Evolutionary conservation across 148 eudicot species (phyloP).

Genomic region (Rheum nobile): DNA sequence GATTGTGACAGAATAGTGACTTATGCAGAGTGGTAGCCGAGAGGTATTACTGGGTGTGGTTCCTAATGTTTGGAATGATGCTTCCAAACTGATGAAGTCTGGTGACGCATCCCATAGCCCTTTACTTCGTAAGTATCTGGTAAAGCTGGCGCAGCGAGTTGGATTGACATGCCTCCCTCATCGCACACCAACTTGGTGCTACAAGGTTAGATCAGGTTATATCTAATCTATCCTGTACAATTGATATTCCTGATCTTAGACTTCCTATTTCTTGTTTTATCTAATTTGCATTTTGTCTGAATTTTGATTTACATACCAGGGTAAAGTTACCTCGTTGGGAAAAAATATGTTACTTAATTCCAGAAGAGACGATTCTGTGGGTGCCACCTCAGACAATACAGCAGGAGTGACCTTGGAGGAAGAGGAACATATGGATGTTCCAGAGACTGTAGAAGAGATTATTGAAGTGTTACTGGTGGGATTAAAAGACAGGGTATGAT

Average conservation of each 20-base stretch:
- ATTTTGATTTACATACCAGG: conserved; percentile 29
- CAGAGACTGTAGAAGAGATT: conserved; percentile 79
- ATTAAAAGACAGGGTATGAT: conserved; percentile 86
- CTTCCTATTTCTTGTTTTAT: neutral
- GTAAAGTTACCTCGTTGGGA: conserved; percentile 46
- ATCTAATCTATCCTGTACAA: neutral
- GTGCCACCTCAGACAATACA: conserved; percentile 15
- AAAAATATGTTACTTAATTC: conserved; percentile 31
- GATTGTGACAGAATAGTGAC: conserved; percentile 7
- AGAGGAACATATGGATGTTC: conserved; percentile 95
- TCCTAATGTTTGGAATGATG: conserved; percentile 66
- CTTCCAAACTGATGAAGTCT: conserved; percentile 66
- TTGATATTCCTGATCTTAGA: neutral
- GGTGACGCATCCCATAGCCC: conserved; percentile 65
- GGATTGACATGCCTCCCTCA: conserved; percentile 73
- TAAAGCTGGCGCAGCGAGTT: conserved; percentile 77
- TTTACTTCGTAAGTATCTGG: conserved; percentile 83
- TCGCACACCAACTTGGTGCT: conserved; percentile 78
- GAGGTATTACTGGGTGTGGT: conserved; percentile 50
- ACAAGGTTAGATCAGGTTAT: conserved; percentile 51
- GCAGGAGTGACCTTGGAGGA: conserved; percentile 23
- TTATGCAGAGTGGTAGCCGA: conserved; percentile 67
- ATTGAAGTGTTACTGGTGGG: conserved; percentile 80
- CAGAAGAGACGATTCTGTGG: conserved; percentile 15
- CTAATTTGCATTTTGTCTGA: neutral